phyloP scores from a whole-genome alignment of 2,329 filamentous ascomycete genomes.

The Penicillium decumbens region DNA sequence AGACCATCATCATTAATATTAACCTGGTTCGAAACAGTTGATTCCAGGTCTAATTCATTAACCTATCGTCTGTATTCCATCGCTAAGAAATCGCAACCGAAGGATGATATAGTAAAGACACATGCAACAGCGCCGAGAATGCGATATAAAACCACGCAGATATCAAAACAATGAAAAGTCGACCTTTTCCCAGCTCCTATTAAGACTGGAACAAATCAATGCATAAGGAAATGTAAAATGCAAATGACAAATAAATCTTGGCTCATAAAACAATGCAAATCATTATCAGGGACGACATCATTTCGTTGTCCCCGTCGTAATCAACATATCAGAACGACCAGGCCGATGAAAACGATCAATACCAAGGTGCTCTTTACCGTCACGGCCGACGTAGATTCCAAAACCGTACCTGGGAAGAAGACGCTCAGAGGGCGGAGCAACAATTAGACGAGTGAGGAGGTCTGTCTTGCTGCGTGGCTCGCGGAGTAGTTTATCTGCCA shows the following conservation, averaged over 20 bases:
- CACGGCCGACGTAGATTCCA: conserved; percentile 54
- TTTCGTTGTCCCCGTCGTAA: conserved; percentile 34
- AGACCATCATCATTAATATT: too few species aligned
- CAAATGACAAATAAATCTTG: background rate
- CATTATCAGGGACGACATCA: conserved; percentile 4
- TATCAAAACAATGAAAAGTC: background rate
- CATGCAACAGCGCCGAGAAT: conserved; percentile 11
- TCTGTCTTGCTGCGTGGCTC: conserved; percentile 63
- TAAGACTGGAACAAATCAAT: background rate
- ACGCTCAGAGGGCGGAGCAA: conserved; percentile 39
- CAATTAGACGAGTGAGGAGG: conserved; percentile 65
- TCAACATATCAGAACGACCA: conserved; percentile 42
- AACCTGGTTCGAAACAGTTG: too few species aligned
- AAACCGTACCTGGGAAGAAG: conserved; percentile 50
- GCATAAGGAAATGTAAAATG: background rate
- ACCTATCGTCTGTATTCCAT: background rate
- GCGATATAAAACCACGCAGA: background rate
- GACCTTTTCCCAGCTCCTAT: background rate
- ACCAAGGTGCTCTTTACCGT: conserved; percentile 57
- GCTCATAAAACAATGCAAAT: conserved; percentile 4
- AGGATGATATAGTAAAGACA: background rate
- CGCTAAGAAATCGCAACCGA: background rate
- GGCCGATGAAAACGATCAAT: conserved; percentile 53
- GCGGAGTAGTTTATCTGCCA: conserved; percentile 68
- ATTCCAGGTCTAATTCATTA: too few species aligned